Conservation (phyloP, 768 basidiomycete genomes). For the Rhizopogon roseolus region DNA sequence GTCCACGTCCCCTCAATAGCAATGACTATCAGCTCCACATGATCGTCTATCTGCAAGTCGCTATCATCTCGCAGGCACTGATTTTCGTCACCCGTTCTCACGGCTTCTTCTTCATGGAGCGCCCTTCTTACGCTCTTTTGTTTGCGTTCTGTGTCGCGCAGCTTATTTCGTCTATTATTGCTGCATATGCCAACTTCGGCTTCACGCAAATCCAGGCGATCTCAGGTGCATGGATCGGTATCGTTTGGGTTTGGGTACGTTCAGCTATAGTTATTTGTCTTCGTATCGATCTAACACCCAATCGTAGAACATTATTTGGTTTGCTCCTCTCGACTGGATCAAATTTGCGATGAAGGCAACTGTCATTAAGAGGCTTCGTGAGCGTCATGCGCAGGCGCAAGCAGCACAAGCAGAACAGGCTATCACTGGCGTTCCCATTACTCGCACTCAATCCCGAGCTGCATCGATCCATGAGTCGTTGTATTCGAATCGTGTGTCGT, state of each 20-base stretch:
- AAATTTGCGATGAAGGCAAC: slow-evolving; percentile 97
- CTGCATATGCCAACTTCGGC: slow-evolving; percentile 89
- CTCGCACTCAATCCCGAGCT: slow-evolving; percentile 84
- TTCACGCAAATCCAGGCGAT: slow-evolving; percentile 81
- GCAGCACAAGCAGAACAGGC: slow-evolving; percentile 32
- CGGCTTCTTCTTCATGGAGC: slow-evolving; percentile 95
- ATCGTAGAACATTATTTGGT: slow-evolving; percentile 88
- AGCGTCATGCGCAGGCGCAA: slow-evolving; percentile 43
- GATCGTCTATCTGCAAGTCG: slow-evolving; percentile 93
- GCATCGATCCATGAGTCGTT: slow-evolving; percentile 87
- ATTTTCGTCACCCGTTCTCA: slow-evolving; percentile 96
- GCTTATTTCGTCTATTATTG: slow-evolving; percentile 93
- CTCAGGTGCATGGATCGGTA: slow-evolving; percentile 95
- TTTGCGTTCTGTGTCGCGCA: slow-evolving; percentile 91
- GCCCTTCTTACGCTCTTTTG: slow-evolving; percentile 85
- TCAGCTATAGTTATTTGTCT: not conserved
- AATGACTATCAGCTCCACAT: slow-evolving; percentile 81
- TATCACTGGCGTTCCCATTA: slow-evolving; percentile 57
- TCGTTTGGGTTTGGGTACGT: slow-evolving; percentile 94
- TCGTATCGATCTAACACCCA: slow-evolving; percentile 6
- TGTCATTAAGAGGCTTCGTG: slow-evolving; percentile 79
- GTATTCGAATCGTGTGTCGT: slow-evolving; percentile 93
- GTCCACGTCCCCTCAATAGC: slow-evolving; percentile 15
- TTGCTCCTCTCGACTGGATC: slow-evolving; percentile 91
- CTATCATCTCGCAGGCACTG: slow-evolving; percentile 97